Percentiles rank a stretch among this genome's conserved stretches.
These are phyloP conservation scores for Neofusicoccum ribis DNA, from an alignment of 2,329 filamentous ascomycete genomes.

Conservation along the genomic window DNA sequence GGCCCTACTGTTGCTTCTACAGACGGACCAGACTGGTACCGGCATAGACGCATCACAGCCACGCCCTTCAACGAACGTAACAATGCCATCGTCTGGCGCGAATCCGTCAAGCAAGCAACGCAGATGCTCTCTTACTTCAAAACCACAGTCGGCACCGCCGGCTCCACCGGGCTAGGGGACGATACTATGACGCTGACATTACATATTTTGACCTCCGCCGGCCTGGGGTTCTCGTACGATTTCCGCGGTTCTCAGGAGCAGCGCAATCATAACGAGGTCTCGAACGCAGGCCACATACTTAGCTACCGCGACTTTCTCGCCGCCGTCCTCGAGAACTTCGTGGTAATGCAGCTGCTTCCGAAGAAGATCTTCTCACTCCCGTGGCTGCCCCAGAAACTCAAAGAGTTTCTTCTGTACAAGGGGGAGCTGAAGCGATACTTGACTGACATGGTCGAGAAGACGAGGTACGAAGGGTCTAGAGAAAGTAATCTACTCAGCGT, in stretches of 20 bases:
- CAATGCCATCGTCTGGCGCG: slow-evolving; percentile 30
- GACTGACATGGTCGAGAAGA: slow-evolving; percentile 5
- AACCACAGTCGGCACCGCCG: background rate
- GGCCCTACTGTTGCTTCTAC: background rate
- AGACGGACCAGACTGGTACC: slow-evolving; percentile 28
- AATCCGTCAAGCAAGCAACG: slow-evolving; percentile 23
- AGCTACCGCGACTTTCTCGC: slow-evolving; percentile 28
- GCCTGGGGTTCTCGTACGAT: slow-evolving; percentile 34
- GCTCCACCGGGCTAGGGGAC: slow-evolving; percentile 19
- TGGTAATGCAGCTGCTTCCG: slow-evolving; percentile 15
- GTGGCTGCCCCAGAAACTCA: slow-evolving; percentile 5
- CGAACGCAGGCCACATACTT: slow-evolving; percentile 22
- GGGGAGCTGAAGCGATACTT: background rate
- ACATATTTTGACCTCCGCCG: slow-evolving; percentile 40
- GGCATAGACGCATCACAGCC: slow-evolving; percentile 28
- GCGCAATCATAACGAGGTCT: background rate
- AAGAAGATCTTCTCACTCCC: slow-evolving; percentile 20
- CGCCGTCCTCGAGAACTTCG: slow-evolving; percentile 31
- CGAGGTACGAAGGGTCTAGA: background rate
- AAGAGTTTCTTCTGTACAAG: background rate
- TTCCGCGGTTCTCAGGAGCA: slow-evolving; percentile 18
- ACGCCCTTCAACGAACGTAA: slow-evolving; percentile 30
- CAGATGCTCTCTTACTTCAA: slow-evolving; percentile 25
- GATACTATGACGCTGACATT: slow-evolving; percentile 39
- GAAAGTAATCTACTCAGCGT: background rate